These are phyloP conservation scores for Asparagopsis taxiformis DNA, from an alignment of 31 red algal species.

Conservation along the genomic window DNA sequence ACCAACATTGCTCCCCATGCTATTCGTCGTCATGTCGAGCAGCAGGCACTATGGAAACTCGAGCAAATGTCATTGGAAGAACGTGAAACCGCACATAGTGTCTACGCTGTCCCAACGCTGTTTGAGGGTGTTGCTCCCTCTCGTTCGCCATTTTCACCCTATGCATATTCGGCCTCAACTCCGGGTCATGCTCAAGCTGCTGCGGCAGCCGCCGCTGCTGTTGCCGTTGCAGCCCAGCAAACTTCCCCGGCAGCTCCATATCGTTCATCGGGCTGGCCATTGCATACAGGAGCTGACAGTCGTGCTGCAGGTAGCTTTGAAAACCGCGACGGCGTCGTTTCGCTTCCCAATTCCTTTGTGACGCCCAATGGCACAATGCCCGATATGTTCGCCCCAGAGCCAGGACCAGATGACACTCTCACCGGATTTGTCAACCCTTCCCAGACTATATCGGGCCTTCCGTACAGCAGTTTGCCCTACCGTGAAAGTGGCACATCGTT, in stretches of 20 bases:
- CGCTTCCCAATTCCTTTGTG: background rate
- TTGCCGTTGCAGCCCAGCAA: constrained; percentile 4
- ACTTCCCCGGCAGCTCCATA: constrained; percentile 11
- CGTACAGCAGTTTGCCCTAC: too few species aligned
- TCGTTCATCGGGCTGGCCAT: background rate
- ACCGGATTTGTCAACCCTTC: too few species aligned
- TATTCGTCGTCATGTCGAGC: background rate
- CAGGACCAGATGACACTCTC: too few species aligned
- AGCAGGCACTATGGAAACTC: constrained; percentile 23
- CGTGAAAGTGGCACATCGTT: too few species aligned
- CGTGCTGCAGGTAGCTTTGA: background rate
- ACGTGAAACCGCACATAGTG: too few species aligned
- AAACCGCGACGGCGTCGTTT: background rate
- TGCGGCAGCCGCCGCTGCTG: constrained; percentile 31
- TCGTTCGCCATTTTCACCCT: constrained; percentile 33
- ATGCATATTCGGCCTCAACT: constrained; percentile 6
- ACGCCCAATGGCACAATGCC: constrained; percentile 1
- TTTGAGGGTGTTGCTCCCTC: constrained; percentile 16
- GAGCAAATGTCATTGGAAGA: constrained; percentile 37
- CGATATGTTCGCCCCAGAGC: background rate
- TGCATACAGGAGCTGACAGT: background rate
- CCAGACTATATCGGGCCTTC: too few species aligned
- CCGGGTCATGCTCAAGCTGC: constrained; percentile 26
- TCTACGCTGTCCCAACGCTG: too few species aligned
- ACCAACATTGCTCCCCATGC: constrained; percentile 5